Percentiles rank a stretch among this genome's conserved stretches.
Conservation (phyloP, 148 eudicot species). For the Rhododendron molle region DNA sequence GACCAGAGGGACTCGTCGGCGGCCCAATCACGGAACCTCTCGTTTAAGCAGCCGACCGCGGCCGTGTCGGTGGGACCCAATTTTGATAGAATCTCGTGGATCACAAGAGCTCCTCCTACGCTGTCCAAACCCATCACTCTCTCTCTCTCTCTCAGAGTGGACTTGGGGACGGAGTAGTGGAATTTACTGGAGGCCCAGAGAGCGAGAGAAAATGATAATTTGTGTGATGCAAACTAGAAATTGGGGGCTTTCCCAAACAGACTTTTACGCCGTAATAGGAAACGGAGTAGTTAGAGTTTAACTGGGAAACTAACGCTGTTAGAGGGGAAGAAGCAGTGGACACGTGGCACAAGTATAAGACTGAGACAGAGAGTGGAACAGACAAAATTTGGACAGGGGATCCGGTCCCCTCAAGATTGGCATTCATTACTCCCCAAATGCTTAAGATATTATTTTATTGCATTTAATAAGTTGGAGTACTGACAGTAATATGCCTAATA, state of each 20-base stretch:
- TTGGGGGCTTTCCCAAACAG: background rate
- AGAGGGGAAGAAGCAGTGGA: too few relatives aligned
- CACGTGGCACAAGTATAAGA: too few relatives aligned
- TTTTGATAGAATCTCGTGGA: conserved; percentile 53
- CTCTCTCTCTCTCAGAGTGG: background rate
- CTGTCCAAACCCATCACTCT: conserved; percentile 34
- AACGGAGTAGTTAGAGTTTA: too few relatives aligned
- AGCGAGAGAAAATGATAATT: background rate
- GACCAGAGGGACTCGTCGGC: conserved; percentile 72
- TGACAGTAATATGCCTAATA: too few relatives aligned
- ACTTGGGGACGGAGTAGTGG: background rate
- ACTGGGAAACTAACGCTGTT: too few relatives aligned
- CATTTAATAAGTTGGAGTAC: too few relatives aligned
- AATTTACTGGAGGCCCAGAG: background rate
- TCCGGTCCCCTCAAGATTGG: too few relatives aligned
- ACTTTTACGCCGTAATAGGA: too few relatives aligned
- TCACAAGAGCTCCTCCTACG: conserved; percentile 47
- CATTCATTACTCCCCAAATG: too few relatives aligned
- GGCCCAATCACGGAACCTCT: conserved; percentile 40
- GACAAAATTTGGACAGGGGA: too few relatives aligned
- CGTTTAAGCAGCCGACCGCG: conserved; percentile 38
- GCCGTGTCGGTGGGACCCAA: conserved; percentile 54
- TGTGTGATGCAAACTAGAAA: background rate
- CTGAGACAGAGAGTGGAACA: too few relatives aligned
- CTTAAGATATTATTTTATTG: too few relatives aligned